Base-by-base conservation (phyloP, 2,329 filamentous ascomycete species). In the Paraphoma chrysanthemicola region DNA sequence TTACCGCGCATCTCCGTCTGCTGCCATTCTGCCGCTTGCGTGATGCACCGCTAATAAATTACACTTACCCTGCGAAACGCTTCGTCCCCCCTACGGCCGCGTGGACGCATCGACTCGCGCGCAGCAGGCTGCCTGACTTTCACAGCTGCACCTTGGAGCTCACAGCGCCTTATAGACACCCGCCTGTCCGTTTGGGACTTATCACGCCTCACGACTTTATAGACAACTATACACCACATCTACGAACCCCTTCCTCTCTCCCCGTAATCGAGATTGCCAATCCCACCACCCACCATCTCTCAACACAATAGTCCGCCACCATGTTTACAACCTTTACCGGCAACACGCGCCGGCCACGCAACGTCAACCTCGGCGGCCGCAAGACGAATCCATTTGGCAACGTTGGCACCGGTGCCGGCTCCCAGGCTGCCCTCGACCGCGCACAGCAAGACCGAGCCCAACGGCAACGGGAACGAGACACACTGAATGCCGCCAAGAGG, bases 301-400 rank as follows among this genome's bases (percentile, higher is more conserved):
- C 33, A 6, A 36, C 10, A 7, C 14, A 10, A 2, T 14, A 36
- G 14, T 14, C 33, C 33, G 6, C 33, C 33, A 36, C 33, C 63
- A 97, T 97, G 94, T 96, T 95, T 80, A 89, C 90, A 59, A 93
- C 90, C 51, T 99, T 99, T 80, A 95, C 91, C 23, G 95, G 95
- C 67, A 91, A 81, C 78, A 91, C 92, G 68, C 89, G 92, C 71
- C 90, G 91, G 65, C 89, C 90, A 59, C 89, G 95, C 64, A 93
- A 97, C 76, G 92, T 98, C 74, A 97, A 98, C 78, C 88, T 99
- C 59, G 95, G 92, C 64, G 95, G 93, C 60, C 90, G 93, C 67
- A 87, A 86, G 63, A 82, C 83, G 48, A 96, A 97, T 71, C 92
- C 93, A 3, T 96, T 95, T 76, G 88, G 84, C 49, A 78, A 77